Base-by-base conservation (phyloP, 257 asterid genomes). In the Solanum dulcamara region DNA sequence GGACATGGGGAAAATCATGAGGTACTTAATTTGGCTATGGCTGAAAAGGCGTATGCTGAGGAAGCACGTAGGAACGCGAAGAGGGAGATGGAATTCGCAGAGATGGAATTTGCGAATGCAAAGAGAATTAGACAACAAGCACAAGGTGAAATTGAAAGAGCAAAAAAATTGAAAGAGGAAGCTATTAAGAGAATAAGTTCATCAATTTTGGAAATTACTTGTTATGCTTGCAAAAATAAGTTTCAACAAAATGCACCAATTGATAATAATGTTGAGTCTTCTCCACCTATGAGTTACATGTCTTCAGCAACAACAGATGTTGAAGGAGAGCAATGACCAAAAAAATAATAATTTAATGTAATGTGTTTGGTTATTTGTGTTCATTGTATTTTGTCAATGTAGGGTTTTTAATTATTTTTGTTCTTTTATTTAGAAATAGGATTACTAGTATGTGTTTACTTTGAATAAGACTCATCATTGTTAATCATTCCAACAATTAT, bases 1-100 rank as follows among this genome's bases (percentile, higher is more conserved):
- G 37, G 18, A 35, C 53, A 67, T 5, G 83, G 83, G 85, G 90
- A 86, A 64, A 86, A 85, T 53, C 60, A 53, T 42, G 94, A 92
- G 87, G 88, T 88, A 86, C 80, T 92, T 42, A 30, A 88, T 84
- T 30, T 90, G 10, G 98, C 94, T 10, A 85, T 92, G 93, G 92
- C 94, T 44, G 96, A 93, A 87, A 92, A 91, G 79, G 93, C 92
- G 0, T 93, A 89, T 62, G 97, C 98, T 24, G 96, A 92, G 86
- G 94, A 91, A 85, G 96, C 93, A 38, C 60, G 97, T 84, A 88
- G 83, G 75, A 90, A 89, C 40, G 93, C 97, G 0, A 92, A 67
- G 89, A 87, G 91, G 85, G 93, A 93, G 86, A 85, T 91, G 33
- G 94, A 93, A 86, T 70, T 59, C 85, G 97, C 96, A 50, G 96